These are phyloP conservation scores for Cordyceps militaris DNA, from an alignment of 2,329 filamentous ascomycete species.

Conservation along the genomic window DNA sequence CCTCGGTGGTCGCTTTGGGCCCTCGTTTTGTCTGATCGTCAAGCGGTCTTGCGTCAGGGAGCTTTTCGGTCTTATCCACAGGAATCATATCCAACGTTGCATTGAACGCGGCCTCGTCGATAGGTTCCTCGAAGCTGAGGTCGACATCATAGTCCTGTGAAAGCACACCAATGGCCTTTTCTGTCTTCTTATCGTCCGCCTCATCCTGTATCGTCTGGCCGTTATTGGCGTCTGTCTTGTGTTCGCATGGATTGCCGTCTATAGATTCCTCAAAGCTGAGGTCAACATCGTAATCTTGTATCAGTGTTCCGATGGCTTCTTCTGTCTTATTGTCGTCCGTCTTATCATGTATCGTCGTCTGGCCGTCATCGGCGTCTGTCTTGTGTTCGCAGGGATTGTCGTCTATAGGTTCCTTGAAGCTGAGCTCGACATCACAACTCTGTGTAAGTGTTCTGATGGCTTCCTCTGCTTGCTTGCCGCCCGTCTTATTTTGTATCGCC, in stretches of 20 bases:
- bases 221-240: not conserved
- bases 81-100: not conserved
- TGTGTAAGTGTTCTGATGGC: not conserved
- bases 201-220: not conserved
- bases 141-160: not conserved
- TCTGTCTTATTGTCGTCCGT: not conserved
- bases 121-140: not conserved
- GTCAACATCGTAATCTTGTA: not conserved
- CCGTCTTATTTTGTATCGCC: not conserved
- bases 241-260: not conserved
- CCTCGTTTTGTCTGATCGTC: not conserved
- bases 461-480: not conserved
- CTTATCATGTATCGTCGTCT: not conserved
- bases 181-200: not conserved
- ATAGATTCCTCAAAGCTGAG: not conserved
- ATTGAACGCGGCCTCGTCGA: not conserved
- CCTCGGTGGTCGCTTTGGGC: not conserved
- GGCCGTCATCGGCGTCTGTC: not conserved
- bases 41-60: not conserved
- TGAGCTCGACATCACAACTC: not conserved
- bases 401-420: not conserved
- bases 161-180: not conserved
- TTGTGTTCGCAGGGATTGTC: not conserved
- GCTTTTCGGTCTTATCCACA: not conserved
- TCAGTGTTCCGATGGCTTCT: not conserved